These are phyloP conservation scores for Hemileccinum impolitum DNA, from an alignment of 768 basidiomycete genomes.

Conservation along the genomic window DNA sequence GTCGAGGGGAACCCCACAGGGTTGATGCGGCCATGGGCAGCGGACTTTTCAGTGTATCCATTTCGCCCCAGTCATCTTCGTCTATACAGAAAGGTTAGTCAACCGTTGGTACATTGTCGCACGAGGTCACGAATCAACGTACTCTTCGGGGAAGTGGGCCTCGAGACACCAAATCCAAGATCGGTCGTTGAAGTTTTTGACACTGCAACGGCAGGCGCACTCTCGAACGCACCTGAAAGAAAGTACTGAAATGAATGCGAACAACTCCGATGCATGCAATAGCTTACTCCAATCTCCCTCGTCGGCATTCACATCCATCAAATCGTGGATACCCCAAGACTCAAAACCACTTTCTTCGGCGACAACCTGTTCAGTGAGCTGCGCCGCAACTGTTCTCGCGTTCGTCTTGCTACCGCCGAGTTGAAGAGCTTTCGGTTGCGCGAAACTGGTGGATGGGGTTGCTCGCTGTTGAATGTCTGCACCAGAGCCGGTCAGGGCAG, in stretches of 20 bases:
- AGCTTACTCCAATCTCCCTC: conserved; percentile 90
- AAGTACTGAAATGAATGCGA: neutral
- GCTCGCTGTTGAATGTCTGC: conserved; percentile 1
- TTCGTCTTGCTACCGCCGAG: conserved; percentile 57
- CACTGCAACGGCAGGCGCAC: conserved; percentile 33
- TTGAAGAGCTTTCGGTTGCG: conserved; percentile 61
- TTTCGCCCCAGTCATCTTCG: conserved; percentile 22
- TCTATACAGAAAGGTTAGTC: neutral
- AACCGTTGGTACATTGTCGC: neutral
- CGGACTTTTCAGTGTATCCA: conserved; percentile 7
- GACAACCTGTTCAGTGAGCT: conserved; percentile 56
- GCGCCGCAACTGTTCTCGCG: conserved; percentile 44
- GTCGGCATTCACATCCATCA: conserved; percentile 94
- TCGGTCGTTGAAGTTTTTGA: conserved; percentile 24
- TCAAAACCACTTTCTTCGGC: conserved; percentile 38
- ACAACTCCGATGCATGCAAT: neutral
- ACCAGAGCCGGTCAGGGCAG: neutral
- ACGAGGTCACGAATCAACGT: neutral
- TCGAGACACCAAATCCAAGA: conserved; percentile 24
- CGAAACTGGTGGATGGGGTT: conserved; percentile 15
- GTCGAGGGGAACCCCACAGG: conserved; percentile 19
- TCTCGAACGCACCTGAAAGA: conserved; percentile 72
- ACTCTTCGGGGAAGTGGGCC: conserved; percentile 13
- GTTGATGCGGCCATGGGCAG: conserved; percentile 3
- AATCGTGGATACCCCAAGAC: conserved; percentile 72